Percentiles rank a stretch among this genome's conserved stretches.
phyloP scores from a whole-genome alignment of 805 yeast genomes.

The Ogataea siamensis region DNA sequence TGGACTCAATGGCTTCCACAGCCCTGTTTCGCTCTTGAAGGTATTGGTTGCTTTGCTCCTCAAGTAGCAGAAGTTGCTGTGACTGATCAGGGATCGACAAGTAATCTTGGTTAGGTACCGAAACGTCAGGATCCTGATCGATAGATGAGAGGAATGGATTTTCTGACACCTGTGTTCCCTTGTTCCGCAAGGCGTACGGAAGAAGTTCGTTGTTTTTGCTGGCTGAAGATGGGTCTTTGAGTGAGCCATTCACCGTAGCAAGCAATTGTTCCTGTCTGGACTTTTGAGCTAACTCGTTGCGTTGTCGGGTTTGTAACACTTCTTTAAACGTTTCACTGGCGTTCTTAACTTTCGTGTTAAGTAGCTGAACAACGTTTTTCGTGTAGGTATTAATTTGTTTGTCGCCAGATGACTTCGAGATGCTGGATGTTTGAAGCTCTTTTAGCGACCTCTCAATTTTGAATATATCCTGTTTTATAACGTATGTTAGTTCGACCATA shows the following conservation, averaged over 20 bases:
- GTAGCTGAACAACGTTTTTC: conserved; percentile 79
- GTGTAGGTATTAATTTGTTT: conserved; percentile 72
- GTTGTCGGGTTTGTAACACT: conserved; percentile 86
- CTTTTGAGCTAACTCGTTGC: conserved; percentile 75
- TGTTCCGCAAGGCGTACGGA: conserved; percentile 31
- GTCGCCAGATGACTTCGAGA: conserved; percentile 41
- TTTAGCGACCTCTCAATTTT: conserved; percentile 71
- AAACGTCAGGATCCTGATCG: conserved; percentile 21
- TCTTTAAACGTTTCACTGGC: conserved; percentile 88
- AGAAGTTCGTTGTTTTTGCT: conserved; percentile 13
- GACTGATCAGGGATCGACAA: conserved; percentile 82
- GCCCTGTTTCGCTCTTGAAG: conserved; percentile 83
- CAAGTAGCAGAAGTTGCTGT: conserved; percentile 75
- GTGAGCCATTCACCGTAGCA: conserved; percentile 41
- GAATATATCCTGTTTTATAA: conserved; percentile 83
- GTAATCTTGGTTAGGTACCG: conserved; percentile 45
- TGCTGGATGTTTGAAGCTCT: conserved; percentile 50
- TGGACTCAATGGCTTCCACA: conserved; percentile 94
- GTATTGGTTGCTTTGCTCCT: conserved; percentile 77
- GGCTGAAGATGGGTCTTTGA: conserved; percentile 4
- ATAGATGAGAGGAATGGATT: conserved; percentile 37
- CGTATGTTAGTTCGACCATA: conserved; percentile 85
- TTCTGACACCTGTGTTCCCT: conserved; percentile 28
- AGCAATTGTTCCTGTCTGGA: conserved; percentile 82
- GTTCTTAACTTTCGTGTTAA: conserved; percentile 88